Evolutionary conservation across 2,329 filamentous ascomycete genomes (phyloP).

Genomic region (Fusarium udum): DNA sequence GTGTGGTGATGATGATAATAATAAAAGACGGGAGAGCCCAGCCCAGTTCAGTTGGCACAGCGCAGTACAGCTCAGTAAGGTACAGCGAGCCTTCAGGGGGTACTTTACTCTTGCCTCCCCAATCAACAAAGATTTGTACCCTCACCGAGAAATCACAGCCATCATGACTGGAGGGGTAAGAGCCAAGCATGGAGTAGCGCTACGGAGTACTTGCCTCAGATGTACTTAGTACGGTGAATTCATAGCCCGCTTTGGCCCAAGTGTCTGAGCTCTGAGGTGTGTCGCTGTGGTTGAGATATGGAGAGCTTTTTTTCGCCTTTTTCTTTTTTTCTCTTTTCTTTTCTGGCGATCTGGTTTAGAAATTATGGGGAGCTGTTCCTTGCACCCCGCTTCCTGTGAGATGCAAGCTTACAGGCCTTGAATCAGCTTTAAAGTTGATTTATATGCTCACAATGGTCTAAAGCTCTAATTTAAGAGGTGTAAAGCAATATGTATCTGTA

Average conservation of each 20-base stretch:
- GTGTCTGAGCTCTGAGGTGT: constrained; percentile 7
- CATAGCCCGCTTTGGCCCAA: constrained; percentile 18
- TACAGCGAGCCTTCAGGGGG: constrained; percentile 1
- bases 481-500: background rate
- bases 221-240: constrained; percentile 33
- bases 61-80: background rate
- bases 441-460: background rate
- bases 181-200: constrained; percentile 31
- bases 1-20: constrained; percentile 39
- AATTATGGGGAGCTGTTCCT: constrained; percentile 40
- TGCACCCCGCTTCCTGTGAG: constrained; percentile 32
- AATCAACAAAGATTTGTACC: constrained; percentile 31
- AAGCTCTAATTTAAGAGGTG: fast-evolving
- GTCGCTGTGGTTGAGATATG: constrained; percentile 16
- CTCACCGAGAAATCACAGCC: constrained; percentile 32
- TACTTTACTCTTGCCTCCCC: constrained; percentile 27
- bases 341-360: constrained; percentile 36
- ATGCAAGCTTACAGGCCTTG: constrained; percentile 5
- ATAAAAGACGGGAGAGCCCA: constrained; percentile 27
- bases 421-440: background rate
- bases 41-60: background rate
- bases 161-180: constrained; percentile 24
- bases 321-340: constrained; percentile 7
- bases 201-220: constrained; percentile 37
- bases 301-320: constrained; percentile 2